Conservation (phyloP, 331 rosid genomes). For the Pyracantha coccinea region DNA sequence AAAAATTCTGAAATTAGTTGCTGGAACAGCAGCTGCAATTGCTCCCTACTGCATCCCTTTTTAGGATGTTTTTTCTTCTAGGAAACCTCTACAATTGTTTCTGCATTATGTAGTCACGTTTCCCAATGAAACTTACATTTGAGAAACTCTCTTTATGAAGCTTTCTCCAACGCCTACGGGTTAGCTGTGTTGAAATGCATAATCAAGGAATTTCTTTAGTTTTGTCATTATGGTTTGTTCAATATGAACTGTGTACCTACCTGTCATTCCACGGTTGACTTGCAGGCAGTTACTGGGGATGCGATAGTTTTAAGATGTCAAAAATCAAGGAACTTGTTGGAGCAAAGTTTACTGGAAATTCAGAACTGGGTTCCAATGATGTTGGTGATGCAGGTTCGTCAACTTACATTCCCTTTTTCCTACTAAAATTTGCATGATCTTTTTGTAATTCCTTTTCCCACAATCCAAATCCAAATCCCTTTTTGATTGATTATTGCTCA, state of each 20-base stretch:
- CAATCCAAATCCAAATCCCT: neutral
- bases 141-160: neutral
- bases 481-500: neutral
- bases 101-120: neutral
- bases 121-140: neutral
- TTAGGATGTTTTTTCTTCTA: neutral
- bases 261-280: slow-evolving; percentile 3
- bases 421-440: neutral
- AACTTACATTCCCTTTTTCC: slow-evolving; percentile 1
- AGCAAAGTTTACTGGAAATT: slow-evolving; percentile 51
- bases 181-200: neutral
- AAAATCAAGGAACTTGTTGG: slow-evolving; percentile 40
- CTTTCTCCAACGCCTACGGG: neutral
- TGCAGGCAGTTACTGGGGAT: slow-evolving; percentile 72
- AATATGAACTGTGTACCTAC: neutral
- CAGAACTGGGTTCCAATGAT: slow-evolving; percentile 57
- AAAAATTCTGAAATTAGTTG: neutral
- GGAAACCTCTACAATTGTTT: neutral
- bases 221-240: neutral
- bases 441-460: neutral
- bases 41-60: neutral
- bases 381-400: slow-evolving; percentile 65
- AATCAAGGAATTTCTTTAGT: neutral
- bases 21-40: neutral
- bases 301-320: slow-evolving; percentile 42